Conservation (phyloP, 139 green algal genomes). For the Volvox reticuliferus region DNA sequence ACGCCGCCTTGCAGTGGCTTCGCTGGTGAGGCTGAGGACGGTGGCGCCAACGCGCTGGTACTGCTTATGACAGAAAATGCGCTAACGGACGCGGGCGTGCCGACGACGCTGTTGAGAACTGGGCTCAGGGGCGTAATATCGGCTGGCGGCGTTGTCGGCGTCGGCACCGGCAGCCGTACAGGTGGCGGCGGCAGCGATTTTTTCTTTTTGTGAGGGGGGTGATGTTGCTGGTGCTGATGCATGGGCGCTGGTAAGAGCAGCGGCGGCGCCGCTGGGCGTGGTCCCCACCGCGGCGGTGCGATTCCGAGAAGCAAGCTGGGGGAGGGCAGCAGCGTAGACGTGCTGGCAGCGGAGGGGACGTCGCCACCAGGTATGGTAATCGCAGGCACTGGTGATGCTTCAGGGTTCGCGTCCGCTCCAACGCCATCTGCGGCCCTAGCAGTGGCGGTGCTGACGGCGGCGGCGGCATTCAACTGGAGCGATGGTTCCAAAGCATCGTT, state of each 20-base stretch:
- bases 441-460: neutral
- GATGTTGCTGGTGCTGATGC: neutral
- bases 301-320: conserved; percentile 26
- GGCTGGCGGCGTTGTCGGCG: neutral
- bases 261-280: neutral
- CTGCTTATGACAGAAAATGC: neutral
- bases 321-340: conserved; percentile 15
- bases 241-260: neutral
- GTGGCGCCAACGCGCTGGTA: neutral
- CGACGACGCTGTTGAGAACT: neutral
- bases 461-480: neutral
- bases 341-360: neutral
- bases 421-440: neutral
- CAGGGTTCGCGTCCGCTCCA: neutral
- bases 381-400: neutral
- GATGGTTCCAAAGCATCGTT: too few species aligned
- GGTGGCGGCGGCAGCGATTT: neutral
- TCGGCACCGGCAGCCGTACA: neutral
- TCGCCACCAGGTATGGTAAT: neutral
- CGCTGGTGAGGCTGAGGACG: neutral
- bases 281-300: neutral
- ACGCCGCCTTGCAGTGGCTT: too few species aligned
- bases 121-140: neutral
- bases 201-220: neutral
- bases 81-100: neutral